Base-by-base conservation (phyloP, 345 rosid genomes). In the Theobroma cacao region DNA sequence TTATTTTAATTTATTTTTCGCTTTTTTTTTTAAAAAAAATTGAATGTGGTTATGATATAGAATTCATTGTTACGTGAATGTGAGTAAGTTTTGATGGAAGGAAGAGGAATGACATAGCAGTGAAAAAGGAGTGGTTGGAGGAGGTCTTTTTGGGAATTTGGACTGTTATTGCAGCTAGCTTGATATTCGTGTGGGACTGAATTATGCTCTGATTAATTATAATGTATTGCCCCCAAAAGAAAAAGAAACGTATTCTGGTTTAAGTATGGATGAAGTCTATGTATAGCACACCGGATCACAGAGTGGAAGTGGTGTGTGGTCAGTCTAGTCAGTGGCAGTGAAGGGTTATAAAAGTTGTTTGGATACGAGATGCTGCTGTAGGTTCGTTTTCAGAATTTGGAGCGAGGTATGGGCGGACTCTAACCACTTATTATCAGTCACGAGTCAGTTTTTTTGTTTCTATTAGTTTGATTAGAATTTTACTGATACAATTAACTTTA, bases 131-230 rank as follows among this genome's bases (percentile, higher is more conserved):
- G 11, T 24, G 55, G 36, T 43, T 45, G 73, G 33, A 30, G 26
- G 74, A 47, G 58, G 74, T 72, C 63, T 13, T 53, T 72, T 72
- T n/a, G n/a, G 76, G 20, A 53, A 53, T 53, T 55, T 52, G 2
- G 0, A 58, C 22, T 72, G 45, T 34, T n/a, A 4, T n/a, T 34
- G 34, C 45, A n/a, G 14, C 61, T 33, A 15, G 9, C 72, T 12
- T 72, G 14, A 20, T 5, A 3, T 56, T 74, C 22, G 7, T 18
- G 8, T 4, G n/a, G 15, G 41, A 22, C 40, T 59, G 67, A 59
- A 58, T 58, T 36, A 9, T 56, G 24, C 53, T 58, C 55, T 74
- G 22, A 38, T 56, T 53, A 11, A 34, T 65, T 26, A 6, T 11
- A 3, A 28, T 22, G 4, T 20, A 67, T 24, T 68, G 33, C 1